phyloP scores from a whole-genome alignment of 2,329 filamentous ascomycete genomes.

The Leptodontidium sp. region DNA sequence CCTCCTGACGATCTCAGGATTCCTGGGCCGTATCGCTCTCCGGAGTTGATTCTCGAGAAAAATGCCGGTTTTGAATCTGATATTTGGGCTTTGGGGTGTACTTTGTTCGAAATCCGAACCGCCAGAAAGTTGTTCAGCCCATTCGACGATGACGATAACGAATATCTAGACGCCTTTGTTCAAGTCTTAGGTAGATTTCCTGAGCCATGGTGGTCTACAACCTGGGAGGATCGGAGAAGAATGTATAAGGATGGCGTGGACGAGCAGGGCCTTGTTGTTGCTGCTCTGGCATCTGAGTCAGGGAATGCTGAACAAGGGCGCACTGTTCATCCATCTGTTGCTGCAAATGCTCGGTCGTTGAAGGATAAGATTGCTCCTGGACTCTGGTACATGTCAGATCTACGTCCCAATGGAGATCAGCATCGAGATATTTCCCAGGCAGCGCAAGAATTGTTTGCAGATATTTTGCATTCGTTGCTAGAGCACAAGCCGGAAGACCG shows the following conservation, averaged over 20 bases:
- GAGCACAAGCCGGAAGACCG: slow-evolving; percentile 1
- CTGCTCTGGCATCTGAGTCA: slow-evolving; percentile 9
- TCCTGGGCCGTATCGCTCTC: slow-evolving; percentile 25
- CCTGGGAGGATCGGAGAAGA: slow-evolving; percentile 26
- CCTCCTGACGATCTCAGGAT: slow-evolving; percentile 26
- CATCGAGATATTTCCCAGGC: neutral
- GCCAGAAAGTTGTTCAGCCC: slow-evolving; percentile 28
- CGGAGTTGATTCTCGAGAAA: slow-evolving; percentile 28
- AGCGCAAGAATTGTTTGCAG: neutral
- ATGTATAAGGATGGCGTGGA: slow-evolving; percentile 22
- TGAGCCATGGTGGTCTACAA: slow-evolving; percentile 31
- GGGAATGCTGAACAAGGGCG: slow-evolving; percentile 7
- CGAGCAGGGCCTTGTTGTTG: slow-evolving; percentile 16
- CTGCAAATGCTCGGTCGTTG: slow-evolving; percentile 21
- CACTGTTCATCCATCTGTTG: slow-evolving; percentile 20
- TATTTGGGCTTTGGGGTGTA: slow-evolving; percentile 32
- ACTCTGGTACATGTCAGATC: neutral
- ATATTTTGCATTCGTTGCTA: neutral
- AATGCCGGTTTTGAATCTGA: slow-evolving; percentile 18
- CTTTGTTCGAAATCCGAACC: slow-evolving; percentile 28
- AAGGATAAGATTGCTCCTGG: slow-evolving; percentile 20
- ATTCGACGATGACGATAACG: slow-evolving; percentile 24
- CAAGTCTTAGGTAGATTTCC: slow-evolving; percentile 29
- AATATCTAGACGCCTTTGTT: slow-evolving; percentile 25
- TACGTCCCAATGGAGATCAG: neutral